Evolutionary conservation across 1,284 basidiomycete species (phyloP).

Genomic region (Rhizoctonia solani): DNA sequence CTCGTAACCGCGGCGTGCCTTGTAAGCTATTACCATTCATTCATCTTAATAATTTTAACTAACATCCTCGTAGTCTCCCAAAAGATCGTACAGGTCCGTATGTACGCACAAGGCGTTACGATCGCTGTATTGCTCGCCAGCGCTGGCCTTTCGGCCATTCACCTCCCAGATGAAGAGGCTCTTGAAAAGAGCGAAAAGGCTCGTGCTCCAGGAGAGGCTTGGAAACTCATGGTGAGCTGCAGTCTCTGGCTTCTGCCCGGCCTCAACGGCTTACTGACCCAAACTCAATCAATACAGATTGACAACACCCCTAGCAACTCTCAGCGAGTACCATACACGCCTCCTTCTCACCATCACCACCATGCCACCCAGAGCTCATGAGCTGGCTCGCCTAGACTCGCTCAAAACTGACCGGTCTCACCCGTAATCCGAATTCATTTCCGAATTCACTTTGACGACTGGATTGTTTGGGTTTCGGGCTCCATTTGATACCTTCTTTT

Average conservation of each 20-base stretch:
- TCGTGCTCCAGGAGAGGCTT: conserved; percentile 26
- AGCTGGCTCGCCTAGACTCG: background rate
- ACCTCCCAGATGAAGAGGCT: conserved; percentile 51
- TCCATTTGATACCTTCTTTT: background rate
- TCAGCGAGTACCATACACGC: conserved; percentile 17
- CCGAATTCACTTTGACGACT: conserved; percentile 12
- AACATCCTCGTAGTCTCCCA: conserved; percentile 13
- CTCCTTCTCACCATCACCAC: conserved; percentile 14
- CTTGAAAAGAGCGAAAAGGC: conserved; percentile 57
- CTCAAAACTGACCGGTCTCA: background rate
- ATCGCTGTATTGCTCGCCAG: conserved; percentile 29
- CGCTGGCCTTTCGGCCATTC: conserved; percentile 27
- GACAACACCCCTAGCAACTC: conserved; percentile 31
- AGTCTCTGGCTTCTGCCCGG: background rate
- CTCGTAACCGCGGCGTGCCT: conserved; percentile 25
- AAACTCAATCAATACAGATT: too few species aligned
- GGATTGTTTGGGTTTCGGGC: background rate
- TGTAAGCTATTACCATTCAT: background rate
- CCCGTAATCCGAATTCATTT: conserved; percentile 30
- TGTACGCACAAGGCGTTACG: conserved; percentile 31
- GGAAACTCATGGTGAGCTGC: conserved; percentile 29
- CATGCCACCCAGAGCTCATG: background rate
- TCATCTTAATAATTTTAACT: background rate
- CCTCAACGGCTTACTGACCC: too few species aligned
- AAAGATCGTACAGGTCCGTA: conserved; percentile 33